These are phyloP conservation scores for Pyrenophora tritici-repentis DNA, from an alignment of 2,329 filamentous ascomycete genomes.

Conservation along the genomic window DNA sequence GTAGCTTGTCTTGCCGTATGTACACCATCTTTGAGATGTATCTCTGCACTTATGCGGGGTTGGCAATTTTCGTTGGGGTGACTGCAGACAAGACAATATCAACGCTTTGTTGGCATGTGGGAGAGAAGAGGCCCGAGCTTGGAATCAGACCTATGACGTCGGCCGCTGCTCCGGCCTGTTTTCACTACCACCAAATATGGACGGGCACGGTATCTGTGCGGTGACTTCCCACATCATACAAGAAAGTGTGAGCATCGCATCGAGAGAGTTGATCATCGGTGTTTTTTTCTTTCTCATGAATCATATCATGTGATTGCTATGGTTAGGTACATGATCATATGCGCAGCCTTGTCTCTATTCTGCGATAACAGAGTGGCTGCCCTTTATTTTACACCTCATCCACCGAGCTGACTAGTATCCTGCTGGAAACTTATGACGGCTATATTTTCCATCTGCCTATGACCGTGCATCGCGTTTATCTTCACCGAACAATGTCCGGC, in stretches of 20 bases:
- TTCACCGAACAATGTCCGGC: neutral
- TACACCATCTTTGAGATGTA: conserved; percentile 73
- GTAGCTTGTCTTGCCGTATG: conserved; percentile 87
- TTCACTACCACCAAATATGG: neutral
- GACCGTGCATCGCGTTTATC: neutral
- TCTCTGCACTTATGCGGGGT: conserved; percentile 5
- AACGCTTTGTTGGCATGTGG: conserved; percentile 13
- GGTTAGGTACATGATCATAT: neutral
- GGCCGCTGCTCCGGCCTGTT: conserved; percentile 14
- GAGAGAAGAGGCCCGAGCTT: conserved; percentile 27
- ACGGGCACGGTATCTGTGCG: neutral
- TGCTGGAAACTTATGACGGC: neutral
- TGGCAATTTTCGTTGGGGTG: conserved; percentile 15
- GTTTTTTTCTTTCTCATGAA: neutral
- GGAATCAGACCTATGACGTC: conserved; percentile 41
- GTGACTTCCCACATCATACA: neutral
- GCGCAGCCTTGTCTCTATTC: neutral
- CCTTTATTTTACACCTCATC: neutral
- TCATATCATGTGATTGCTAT: neutral
- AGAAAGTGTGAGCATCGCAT: neutral
- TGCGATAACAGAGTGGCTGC: neutral
- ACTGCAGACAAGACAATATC: conserved; percentile 8
- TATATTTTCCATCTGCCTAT: neutral
- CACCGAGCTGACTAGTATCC: neutral
- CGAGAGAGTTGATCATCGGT: too few species aligned